Base-by-base conservation (phyloP, 345 rosid genomes). In the Salix dunnii region DNA sequence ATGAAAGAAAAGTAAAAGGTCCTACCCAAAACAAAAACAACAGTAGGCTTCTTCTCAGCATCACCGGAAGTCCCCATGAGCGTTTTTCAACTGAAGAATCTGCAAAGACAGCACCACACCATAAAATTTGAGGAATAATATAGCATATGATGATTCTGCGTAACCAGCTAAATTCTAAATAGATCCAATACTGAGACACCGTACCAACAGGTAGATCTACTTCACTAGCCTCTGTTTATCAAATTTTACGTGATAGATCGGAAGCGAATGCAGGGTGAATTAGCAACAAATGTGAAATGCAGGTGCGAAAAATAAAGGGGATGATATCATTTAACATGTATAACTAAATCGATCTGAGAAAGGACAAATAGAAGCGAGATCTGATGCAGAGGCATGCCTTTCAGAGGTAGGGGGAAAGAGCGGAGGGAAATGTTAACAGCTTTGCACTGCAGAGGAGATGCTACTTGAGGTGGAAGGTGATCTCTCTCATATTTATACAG, bases 11-110 rank as follows among this genome's bases (percentile, higher is more conserved):
- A 74, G 27, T 64, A 62, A 43, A 49, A 21, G 73, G 40, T 64
- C 85, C 84, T 77, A 94, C 98, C 98, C 81, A 94, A 74, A 82
- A 94, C 98, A 86, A 94, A 94, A 81, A 94, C 90, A 71, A 94
- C 91, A 2, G 77, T 86, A 21, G 93, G 89, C 64, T 92, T 91
- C 86, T 91, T 91, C 82, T 80, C 86, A 55, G 81, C 75, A 38
- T 87, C 92, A 38, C 80, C 84, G 36, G 73, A 76, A 58, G 89
- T 62, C 70, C 87, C 95, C 98, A 91, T 93, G 75, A 40, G 73
- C 48, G 16, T 35, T 9, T 58, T 58, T 58, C 25, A 4, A 58
- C 23, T 58, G 63, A 13, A 58, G 63, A 58, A 58, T 58, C 63
- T 58, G 63, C 63, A n/a, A 10, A 23, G 63, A 58, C 62, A 58